Percentiles rank a stretch among this genome's conserved stretches.
These are phyloP conservation scores for Sporothrix curviconia DNA, from an alignment of 2,329 filamentous ascomycete genomes.

Conservation along the genomic window DNA sequence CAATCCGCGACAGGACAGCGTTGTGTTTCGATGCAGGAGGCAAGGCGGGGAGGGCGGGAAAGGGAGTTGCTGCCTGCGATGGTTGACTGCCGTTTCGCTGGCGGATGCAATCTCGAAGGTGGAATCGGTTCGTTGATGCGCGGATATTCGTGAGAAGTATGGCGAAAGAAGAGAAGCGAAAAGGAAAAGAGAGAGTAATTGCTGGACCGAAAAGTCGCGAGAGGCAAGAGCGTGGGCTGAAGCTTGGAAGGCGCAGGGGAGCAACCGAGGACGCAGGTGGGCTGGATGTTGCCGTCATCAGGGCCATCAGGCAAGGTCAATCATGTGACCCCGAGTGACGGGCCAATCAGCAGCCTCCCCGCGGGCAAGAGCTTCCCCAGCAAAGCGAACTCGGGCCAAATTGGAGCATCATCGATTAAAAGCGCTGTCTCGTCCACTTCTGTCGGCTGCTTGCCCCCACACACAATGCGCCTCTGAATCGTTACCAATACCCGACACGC, in stretches of 20 bases:
- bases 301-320: slow-evolving; percentile 5
- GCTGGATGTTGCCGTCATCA: slow-evolving; percentile 1
- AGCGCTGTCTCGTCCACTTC: background rate
- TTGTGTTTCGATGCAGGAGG: background rate
- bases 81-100: too few species aligned
- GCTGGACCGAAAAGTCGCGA: background rate
- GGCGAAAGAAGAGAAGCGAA: background rate
- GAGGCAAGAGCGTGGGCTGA: background rate
- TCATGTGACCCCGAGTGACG: background rate
- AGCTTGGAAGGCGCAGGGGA: slow-evolving; percentile 1
- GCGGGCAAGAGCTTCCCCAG: background rate
- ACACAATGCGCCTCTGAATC: slow-evolving; percentile 13
- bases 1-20: slow-evolving; percentile 3
- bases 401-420: background rate
- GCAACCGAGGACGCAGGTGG: too few species aligned
- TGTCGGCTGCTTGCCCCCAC: too few species aligned
- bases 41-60: background rate
- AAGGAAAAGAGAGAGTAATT: background rate
- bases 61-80: background rate
- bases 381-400: background rate
- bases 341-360: background rate
- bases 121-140: background rate
- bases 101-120: background rate
- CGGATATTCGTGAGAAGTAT: background rate
- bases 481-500: slow-evolving; percentile 6